Conservation (phyloP, 1,284 basidiomycete genomes). For the Rhodotorula sp. region DNA sequence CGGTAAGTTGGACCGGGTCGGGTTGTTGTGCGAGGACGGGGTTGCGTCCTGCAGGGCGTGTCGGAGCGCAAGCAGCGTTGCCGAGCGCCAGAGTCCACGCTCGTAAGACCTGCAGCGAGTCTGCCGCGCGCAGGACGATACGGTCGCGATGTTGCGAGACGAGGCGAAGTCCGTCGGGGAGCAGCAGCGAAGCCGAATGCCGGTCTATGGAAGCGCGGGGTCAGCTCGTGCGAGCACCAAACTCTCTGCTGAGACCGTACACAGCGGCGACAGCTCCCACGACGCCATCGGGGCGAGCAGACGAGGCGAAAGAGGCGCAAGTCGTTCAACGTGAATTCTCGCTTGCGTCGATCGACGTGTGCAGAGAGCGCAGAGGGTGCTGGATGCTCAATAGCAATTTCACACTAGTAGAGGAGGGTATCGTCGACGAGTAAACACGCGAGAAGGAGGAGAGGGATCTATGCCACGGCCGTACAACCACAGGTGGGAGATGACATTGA, state of each 20-base stretch:
- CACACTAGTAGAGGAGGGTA: too few species aligned
- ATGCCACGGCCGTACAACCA: too few species aligned
- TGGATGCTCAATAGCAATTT: too few species aligned
- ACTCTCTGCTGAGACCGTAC: constrained; percentile 1
- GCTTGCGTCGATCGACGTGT: too few species aligned
- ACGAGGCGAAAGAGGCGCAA: not conserved
- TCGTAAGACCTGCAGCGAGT: constrained; percentile 14
- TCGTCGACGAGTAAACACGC: too few species aligned
- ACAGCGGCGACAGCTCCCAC: constrained; percentile 30
- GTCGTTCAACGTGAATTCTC: not conserved
- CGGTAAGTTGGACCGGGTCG: not conserved
- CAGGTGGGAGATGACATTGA: too few species aligned
- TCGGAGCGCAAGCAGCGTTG: not conserved
- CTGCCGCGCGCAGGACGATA: constrained; percentile 18
- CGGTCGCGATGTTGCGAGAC: constrained; percentile 17
- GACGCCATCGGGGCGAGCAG: not conserved
- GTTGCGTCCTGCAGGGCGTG: not conserved
- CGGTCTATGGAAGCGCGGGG: constrained; percentile 3
- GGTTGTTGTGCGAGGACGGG: not conserved
- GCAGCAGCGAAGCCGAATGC: not conserved
- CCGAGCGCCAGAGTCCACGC: constrained; percentile 25
- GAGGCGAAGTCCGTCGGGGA: constrained; percentile 3
- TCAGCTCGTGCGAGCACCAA: not conserved
- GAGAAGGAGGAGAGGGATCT: too few species aligned
- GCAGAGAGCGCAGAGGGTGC: too few species aligned